phyloP scores from a whole-genome alignment of 148 eudicot genomes.

The Nyssa sinensis region DNA sequence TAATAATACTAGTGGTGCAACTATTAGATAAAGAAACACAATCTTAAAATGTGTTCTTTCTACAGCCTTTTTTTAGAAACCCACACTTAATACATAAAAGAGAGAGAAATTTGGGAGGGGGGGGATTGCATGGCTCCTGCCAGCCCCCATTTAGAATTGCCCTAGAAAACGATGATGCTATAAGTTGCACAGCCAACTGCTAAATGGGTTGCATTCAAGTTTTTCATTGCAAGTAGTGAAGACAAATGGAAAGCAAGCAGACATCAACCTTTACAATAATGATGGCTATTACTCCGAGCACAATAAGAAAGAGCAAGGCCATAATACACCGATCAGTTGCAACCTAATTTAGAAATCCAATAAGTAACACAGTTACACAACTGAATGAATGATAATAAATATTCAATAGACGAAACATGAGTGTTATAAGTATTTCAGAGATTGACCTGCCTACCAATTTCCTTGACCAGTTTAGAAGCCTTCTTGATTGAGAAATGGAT shows the following conservation, averaged over 20 bases:
- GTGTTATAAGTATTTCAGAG: constrained; percentile 22
- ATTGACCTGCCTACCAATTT: constrained; percentile 98
- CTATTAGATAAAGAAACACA: too few species aligned
- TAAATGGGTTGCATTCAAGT: not conserved
- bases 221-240: not conserved
- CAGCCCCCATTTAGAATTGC: too few species aligned
- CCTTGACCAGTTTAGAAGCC: constrained; percentile 92
- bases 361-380: constrained; percentile 27
- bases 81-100: too few species aligned
- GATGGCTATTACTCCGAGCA: constrained; percentile 80
- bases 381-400: too few species aligned
- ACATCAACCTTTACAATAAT: constrained; percentile 78
- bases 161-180: not conserved
- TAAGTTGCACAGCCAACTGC: not conserved
- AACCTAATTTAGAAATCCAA: constrained; percentile 53
- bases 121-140: too few species aligned
- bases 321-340: constrained; percentile 92
- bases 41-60: too few species aligned
- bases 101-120: too few species aligned
- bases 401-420: constrained; percentile 11
- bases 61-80: too few species aligned
- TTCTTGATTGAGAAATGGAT: constrained; percentile 89
- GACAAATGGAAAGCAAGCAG: not conserved
- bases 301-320: constrained; percentile 89
- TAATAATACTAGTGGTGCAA: too few species aligned